Evolutionary conservation across 2,329 filamentous ascomycete species (phyloP).

Genomic region (Rutstroemia sydowiana): DNA sequence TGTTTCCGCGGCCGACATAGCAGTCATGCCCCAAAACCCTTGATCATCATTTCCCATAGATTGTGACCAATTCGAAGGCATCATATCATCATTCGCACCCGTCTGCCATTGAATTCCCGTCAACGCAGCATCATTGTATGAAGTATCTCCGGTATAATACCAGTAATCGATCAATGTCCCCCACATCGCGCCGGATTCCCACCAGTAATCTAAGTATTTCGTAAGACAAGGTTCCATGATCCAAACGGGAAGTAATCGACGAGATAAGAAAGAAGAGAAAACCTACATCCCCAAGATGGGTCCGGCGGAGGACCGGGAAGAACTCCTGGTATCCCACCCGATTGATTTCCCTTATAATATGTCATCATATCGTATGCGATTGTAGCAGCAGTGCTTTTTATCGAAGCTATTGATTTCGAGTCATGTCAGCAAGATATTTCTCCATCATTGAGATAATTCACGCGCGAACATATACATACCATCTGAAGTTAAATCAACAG

Average conservation of each 20-base stretch:
- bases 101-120: conserved; percentile 53
- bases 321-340: conserved; percentile 41
- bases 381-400: conserved; percentile 27
- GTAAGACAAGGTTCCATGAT: background rate
- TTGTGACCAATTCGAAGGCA: conserved; percentile 40
- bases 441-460: background rate
- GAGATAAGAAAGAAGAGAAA: background rate
- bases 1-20: conserved; percentile 70
- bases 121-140: conserved; percentile 47
- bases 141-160: conserved; percentile 51
- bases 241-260: no score
- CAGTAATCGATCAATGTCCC: conserved; percentile 54
- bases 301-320: conserved; percentile 38
- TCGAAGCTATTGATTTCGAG: conserved; percentile 32
- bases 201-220: conserved; percentile 42
- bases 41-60: conserved; percentile 33
- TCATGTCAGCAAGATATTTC: background rate
- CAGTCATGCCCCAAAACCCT: conserved; percentile 77
- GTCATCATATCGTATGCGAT: conserved; percentile 32
- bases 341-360: conserved; percentile 35
- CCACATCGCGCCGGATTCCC: conserved; percentile 56
- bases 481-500: conserved; percentile 23
- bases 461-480: conserved; percentile 20
- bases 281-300: conserved; percentile 27
- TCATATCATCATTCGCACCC: conserved; percentile 48